Conservation (phyloP, 768 basidiomycete genomes). For the Collybiopsis luxurians region DNA sequence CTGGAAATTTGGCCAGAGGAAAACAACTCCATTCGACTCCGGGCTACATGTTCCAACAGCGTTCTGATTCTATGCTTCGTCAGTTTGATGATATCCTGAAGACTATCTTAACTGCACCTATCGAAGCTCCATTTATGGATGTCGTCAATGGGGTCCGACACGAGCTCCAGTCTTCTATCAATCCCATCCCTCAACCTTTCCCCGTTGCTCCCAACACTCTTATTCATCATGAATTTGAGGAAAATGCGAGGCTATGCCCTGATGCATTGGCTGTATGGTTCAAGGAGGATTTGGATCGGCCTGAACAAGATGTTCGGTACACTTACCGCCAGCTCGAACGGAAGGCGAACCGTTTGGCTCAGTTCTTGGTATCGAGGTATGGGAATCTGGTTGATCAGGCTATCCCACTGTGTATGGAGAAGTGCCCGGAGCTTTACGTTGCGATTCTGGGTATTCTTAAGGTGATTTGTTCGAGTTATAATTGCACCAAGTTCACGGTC, state of each 20-base stretch:
- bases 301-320: conserved; percentile 1
- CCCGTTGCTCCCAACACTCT: not conserved
- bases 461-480: not conserved
- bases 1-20: conserved; percentile 9
- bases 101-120: not conserved
- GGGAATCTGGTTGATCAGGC: conserved; percentile 7
- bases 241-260: not conserved
- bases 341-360: conserved; percentile 21
- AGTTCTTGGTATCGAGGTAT: not conserved
- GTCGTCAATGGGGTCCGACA: not conserved
- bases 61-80: conserved; percentile 5
- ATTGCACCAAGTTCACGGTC: not conserved
- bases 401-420: conserved; percentile 10
- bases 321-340: conserved; percentile 22
- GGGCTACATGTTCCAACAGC: conserved; percentile 7
- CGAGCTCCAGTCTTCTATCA: not conserved
- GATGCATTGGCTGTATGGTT: conserved; percentile 6
- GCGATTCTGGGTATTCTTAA: conserved; percentile 6
- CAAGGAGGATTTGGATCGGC: conserved; percentile 5
- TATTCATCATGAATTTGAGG: conserved; percentile 8
- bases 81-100: conserved; percentile 4
- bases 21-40: conserved; percentile 2
- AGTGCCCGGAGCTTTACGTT: conserved; percentile 7
- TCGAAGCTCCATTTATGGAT: not conserved
- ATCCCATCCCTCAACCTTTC: not conserved